These are phyloP conservation scores for Camellia lanceoleosa DNA, from an alignment of 148 eudicot genomes.

Conservation along the genomic window DNA sequence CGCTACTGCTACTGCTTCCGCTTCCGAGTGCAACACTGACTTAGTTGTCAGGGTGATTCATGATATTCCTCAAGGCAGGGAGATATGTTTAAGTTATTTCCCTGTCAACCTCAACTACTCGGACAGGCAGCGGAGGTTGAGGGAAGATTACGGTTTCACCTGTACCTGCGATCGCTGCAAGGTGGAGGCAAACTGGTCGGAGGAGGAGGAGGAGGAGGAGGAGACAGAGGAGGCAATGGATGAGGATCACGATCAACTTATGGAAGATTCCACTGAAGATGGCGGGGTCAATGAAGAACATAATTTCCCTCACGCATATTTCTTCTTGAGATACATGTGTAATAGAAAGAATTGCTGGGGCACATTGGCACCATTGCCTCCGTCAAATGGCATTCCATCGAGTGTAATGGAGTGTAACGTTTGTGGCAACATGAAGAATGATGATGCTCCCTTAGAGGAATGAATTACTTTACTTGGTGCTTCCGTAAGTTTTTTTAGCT, in stretches of 20 bases:
- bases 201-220: conserved; percentile 34
- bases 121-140: conserved; percentile 64
- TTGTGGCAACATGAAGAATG: conserved; percentile 55
- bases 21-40: conserved; percentile 43
- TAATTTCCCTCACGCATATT: conserved; percentile 90
- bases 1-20: conserved; percentile 11
- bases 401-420: conserved; percentile 83
- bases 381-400: conserved; percentile 27
- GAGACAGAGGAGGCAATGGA: conserved; percentile 27
- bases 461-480: conserved; percentile 5
- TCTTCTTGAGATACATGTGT: conserved; percentile 84
- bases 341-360: conserved; percentile 71
- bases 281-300: conserved; percentile 28
- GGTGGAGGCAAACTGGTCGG: conserved; percentile 85
- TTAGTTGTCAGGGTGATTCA: conserved; percentile 71
- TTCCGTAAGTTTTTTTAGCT: conserved; percentile 3
- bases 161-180: conserved; percentile 86
- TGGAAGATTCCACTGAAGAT: conserved; percentile 14
- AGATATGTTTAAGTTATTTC: conserved; percentile 86
- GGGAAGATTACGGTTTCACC: conserved; percentile 76
- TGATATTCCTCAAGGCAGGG: conserved; percentile 68
- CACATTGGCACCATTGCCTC: conserved; percentile 88
- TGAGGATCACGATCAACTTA: conserved; percentile 31
- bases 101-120: conserved; percentile 67
- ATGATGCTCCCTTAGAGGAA: conserved; percentile 23